These are phyloP conservation scores for Metschnikowia cerradonensis DNA, from an alignment of 805 yeast genomes.

Conservation along the genomic window DNA sequence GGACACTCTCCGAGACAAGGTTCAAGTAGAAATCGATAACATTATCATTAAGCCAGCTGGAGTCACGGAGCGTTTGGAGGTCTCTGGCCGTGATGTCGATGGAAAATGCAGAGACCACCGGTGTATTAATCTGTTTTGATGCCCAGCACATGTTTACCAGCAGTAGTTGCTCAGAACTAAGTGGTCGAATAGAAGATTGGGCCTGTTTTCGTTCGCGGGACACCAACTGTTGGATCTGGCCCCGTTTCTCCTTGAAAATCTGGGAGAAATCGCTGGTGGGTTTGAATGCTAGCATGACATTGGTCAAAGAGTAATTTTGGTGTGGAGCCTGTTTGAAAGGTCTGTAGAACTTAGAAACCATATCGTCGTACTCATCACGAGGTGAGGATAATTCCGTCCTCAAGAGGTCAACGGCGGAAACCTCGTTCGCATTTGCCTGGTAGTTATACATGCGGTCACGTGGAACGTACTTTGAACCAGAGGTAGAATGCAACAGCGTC, in stretches of 20 bases:
- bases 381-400: constrained; percentile 7
- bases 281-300: constrained; percentile 15
- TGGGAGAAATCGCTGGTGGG: constrained; percentile 13
- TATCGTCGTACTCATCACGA: constrained; percentile 17
- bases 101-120: constrained; percentile 32
- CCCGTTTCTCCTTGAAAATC: constrained; percentile 11
- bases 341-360: constrained; percentile 18
- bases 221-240: constrained; percentile 13
- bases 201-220: constrained; percentile 14
- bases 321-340: constrained; percentile 19
- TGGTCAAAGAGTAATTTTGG: constrained; percentile 18
- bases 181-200: constrained; percentile 10
- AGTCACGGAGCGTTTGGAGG: constrained; percentile 62
- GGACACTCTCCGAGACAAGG: constrained; percentile 42
- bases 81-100: constrained; percentile 68
- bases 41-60: constrained; percentile 87
- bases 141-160: constrained; percentile 34
- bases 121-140: constrained; percentile 18
- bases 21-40: constrained; percentile 79
- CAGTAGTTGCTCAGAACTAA: constrained; percentile 26
- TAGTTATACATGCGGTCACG: neutral
- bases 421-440: neutral
- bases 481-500: constrained; percentile 12
- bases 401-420: constrained; percentile 9
- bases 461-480: constrained; percentile 6